These are phyloP conservation scores for Yamadazyma trypodendri DNA, from an alignment of 1,139 yeast genomes.

Conservation along the genomic window DNA sequence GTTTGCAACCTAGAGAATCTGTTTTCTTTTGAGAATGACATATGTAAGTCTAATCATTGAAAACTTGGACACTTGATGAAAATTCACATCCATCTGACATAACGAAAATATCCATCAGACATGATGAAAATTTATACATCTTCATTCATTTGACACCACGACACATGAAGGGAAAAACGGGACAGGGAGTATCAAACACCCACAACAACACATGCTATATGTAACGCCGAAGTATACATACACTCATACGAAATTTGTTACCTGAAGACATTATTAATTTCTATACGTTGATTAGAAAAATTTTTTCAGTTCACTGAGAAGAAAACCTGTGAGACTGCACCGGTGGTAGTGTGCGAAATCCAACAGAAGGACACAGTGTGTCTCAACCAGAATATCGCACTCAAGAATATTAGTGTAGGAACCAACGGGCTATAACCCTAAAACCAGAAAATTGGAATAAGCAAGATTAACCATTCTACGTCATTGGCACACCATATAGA, in stretches of 20 bases:
- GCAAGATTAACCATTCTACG: too few relatives aligned
- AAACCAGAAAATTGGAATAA: too few relatives aligned
- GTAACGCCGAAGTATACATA: conserved; percentile 46
- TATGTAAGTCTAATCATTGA: too few relatives aligned
- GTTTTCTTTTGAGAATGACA: too few relatives aligned
- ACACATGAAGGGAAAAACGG: not conserved
- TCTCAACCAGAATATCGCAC: not conserved
- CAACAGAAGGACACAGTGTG: not conserved
- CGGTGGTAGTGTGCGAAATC: not conserved
- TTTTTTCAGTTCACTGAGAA: conserved; percentile 6
- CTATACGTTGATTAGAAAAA: conserved; percentile 10
- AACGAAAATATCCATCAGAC: too few relatives aligned
- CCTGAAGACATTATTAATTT: conserved; percentile 64
- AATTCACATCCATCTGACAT: too few relatives aligned
- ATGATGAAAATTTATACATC: too few relatives aligned
- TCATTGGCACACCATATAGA: too few relatives aligned
- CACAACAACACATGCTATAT: not conserved
- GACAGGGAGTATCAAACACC: not conserved
- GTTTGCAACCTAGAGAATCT: too few relatives aligned
- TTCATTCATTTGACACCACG: not conserved
- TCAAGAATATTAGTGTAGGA: too few relatives aligned
- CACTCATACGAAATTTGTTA: conserved; percentile 99
- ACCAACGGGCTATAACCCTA: too few relatives aligned
- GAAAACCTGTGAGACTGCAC: not conserved
- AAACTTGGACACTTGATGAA: too few relatives aligned